A percentile compares a stretch with the other conserved stretches of the same genome.
Evolutionary conservation across 345 rosid genomes (phyloP).

Genomic region (Gossypium raimondii): DNA sequence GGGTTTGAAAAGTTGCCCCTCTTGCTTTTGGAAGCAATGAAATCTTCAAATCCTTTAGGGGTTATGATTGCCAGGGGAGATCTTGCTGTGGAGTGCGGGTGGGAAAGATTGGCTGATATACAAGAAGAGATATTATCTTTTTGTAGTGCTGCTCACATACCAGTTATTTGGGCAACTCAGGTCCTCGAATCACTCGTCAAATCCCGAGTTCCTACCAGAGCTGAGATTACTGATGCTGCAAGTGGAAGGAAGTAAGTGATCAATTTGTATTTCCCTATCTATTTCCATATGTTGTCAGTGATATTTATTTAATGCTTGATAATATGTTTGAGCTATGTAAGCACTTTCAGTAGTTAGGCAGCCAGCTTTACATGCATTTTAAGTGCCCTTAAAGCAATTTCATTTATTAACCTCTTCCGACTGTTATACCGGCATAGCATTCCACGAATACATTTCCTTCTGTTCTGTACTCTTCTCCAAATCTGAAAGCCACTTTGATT

Average conservation of each 20-base stretch:
- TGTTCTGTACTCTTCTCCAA: background rate
- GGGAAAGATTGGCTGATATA: slow-evolving; percentile 61
- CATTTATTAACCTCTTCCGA: background rate
- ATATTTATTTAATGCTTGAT: background rate
- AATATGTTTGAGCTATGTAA: background rate
- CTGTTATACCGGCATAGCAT: background rate
- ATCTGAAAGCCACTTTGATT: background rate
- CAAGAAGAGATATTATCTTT: slow-evolving; percentile 62
- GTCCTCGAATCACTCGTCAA: slow-evolving; percentile 68
- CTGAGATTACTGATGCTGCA: slow-evolving; percentile 71
- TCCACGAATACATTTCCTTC: background rate
- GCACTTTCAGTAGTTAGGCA: background rate
- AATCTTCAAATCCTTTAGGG: slow-evolving; percentile 56
- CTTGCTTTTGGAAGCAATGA: slow-evolving; percentile 61
- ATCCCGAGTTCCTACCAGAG: slow-evolving; percentile 62
- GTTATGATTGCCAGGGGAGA: slow-evolving; percentile 76
- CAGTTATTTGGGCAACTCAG: slow-evolving; percentile 71
- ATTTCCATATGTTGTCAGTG: background rate
- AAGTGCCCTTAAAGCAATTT: background rate
- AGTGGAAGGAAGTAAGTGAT: slow-evolving; percentile 43
- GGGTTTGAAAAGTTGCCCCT: slow-evolving; percentile 50
- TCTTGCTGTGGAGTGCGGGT: slow-evolving; percentile 80
- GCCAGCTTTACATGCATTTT: background rate
- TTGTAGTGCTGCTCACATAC: slow-evolving; percentile 47
- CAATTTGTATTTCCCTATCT: background rate